Evolutionary conservation across 148 eudicot genomes (phyloP), one percentile per base, ranked within the genome.

Genomic region (Rhododendron mucronatum): DNA sequence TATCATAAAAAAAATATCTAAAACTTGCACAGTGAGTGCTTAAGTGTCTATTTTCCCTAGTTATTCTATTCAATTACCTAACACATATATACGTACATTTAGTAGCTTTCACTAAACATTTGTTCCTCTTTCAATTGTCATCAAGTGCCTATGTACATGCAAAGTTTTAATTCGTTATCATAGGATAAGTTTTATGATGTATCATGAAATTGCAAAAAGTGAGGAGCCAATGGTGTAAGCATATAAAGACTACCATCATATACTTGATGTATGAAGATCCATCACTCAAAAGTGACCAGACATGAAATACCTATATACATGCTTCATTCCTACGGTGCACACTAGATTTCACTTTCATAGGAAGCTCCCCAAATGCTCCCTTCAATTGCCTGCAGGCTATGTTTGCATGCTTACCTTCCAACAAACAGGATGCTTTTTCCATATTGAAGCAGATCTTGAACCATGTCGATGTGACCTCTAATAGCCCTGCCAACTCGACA

Each of bases 401-500:
- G 26, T 65, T 85, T 85, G 63, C 65, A 80, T 35, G 51, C 86
- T 89, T 82, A 90, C 93, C 91, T 87, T 87, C 93, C 93, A 57
- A 91, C 80, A 89, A 91, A 90, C 86, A 91, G 88, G 85, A 91
- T 91, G 84, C 90, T 89, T 86, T 89, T 87, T 39, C 92, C 92
- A 87, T 48, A 90, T 39, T 87, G 90, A 83, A 91, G 92, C 85
- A 91, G 84, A 88, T 91, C 93, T 67, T 85, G 83, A 67, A 87
- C 91, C 92, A 91, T 90, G 71, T 86, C 87, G 37, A 88, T 81
- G n/a, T 81, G 76, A 37, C 91, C 92, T 26, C 86, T 82, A 12
- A 90, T 82, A 21, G 92, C 90, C 88, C 92, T 86, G 53, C 93
- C 93, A 85, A 91, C 92, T 87, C 93, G 84, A 86, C 91, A 91